phyloP scores from a whole-genome alignment of 345 rosid genomes.

The Murraya paniculata region DNA sequence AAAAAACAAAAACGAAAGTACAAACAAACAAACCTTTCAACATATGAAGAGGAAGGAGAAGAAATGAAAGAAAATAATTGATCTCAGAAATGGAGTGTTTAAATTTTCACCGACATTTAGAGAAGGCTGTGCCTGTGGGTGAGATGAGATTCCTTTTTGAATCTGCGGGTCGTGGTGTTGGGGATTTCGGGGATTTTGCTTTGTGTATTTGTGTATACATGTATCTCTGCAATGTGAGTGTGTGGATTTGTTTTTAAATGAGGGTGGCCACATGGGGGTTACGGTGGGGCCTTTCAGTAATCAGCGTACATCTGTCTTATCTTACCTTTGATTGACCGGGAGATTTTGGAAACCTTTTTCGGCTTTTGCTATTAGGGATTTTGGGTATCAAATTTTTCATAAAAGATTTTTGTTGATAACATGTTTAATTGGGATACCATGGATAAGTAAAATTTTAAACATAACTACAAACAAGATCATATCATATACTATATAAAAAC shows the following conservation, averaged over 20 bases:
- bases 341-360: no score
- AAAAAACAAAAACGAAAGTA: constrained; percentile 14
- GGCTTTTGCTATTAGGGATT: no score
- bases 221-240: background rate
- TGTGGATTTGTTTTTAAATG: constrained; percentile 19
- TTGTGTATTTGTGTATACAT: background rate
- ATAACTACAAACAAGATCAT: no score
- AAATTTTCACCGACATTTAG: constrained; percentile 9
- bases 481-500: no score
- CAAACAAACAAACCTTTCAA: constrained; percentile 36
- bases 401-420: no score
- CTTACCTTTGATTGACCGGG: no score
- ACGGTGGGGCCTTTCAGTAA: constrained; percentile 17
- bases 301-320: constrained; percentile 19
- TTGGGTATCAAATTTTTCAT: no score
- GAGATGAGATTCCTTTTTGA: constrained; percentile 14
- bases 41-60: constrained; percentile 12
- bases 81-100: background rate
- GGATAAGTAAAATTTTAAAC: no score
- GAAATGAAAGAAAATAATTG: background rate
- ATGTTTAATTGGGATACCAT: no score
- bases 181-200: constrained; percentile 37
- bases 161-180: constrained; percentile 9
- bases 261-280: constrained; percentile 20
- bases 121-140: background rate